Conservation (phyloP, 2,329 filamentous ascomycete genomes). For the Alternaria viburni region DNA sequence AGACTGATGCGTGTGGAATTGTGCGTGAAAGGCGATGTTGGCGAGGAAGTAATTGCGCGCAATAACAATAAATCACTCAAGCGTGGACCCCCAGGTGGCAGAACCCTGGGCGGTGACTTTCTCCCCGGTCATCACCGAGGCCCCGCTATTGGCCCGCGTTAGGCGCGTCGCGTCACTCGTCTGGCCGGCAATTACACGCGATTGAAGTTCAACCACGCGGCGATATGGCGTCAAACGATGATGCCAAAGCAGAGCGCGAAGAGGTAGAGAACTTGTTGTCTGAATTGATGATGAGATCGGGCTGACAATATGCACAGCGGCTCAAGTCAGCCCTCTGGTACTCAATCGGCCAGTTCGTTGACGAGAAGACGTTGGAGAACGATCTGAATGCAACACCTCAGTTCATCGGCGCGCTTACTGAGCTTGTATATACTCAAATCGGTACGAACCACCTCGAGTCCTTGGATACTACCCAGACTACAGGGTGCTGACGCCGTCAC, state of each 20-base stretch:
- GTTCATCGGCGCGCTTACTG: slow-evolving; percentile 78
- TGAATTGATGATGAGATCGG: background rate
- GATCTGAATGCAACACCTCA: slow-evolving; percentile 89
- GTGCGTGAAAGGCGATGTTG: background rate
- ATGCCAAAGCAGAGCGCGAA: slow-evolving; percentile 37
- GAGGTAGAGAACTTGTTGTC: slow-evolving; percentile 25
- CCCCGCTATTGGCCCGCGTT: slow-evolving; percentile 22
- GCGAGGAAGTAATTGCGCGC: slow-evolving; percentile 1
- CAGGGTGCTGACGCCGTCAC: background rate
- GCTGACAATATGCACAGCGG: slow-evolving; percentile 49
- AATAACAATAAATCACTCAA: slow-evolving; percentile 15
- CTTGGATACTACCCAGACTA: background rate
- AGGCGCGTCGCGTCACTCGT: slow-evolving; percentile 27
- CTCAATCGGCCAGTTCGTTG: slow-evolving; percentile 68
- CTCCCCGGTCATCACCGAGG: slow-evolving; percentile 14
- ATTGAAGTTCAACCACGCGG: background rate
- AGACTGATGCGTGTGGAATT: background rate
- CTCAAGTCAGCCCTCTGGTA: slow-evolving; percentile 53
- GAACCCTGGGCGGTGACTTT: slow-evolving; percentile 17
- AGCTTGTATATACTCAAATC: slow-evolving; percentile 86
- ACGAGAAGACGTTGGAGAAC: slow-evolving; percentile 76
- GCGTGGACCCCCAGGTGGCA: slow-evolving; percentile 11
- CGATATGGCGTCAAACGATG: slow-evolving; percentile 34
- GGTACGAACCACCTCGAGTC: slow-evolving; percentile 59
- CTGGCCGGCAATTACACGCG: background rate